Evolutionary conservation across 805 yeast species (phyloP), one percentile per base, ranked within the genome.

Genomic region (Yamadazyma sp.): DNA sequence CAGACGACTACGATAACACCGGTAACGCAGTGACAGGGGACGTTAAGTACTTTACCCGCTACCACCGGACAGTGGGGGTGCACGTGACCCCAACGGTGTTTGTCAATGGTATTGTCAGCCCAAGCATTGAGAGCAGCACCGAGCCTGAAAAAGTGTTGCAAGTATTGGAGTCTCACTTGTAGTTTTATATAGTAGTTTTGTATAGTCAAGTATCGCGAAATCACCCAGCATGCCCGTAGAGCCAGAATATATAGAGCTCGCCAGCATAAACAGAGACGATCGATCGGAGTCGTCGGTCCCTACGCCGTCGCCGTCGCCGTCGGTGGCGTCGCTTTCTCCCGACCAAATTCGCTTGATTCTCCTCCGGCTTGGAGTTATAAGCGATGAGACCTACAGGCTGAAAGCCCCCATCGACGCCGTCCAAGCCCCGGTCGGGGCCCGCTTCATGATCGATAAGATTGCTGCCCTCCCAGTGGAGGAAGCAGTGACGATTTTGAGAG

Each of bases 11-110:
- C 13, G 47, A 56, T 18, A 84, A 85, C 51, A 50, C 57, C 3
- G 91, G 93, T 7, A 82, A 80, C 48, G 66, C 57, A 5, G 70
- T 81, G 24, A 68, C 77, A 3, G 68, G 59, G 22, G 95, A 86
- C 52, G 50, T 84, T 44, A 88, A 86, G 62, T 82, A 81, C 50
- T 86, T 84, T 54, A 73, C 89, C 13, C 73, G 80, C 55, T 78
- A 77, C 54, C 80, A 78, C 37, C 74, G 96, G 55, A 86, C 85
- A 41, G 75, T 80, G 28, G 88, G 91, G 29, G 77, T 84, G 25
- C 95, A 88, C 54, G 81, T 84, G n/a, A 84, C 93, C 3, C 96
- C 96, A 14, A 81, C 93, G 4, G 84, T 85, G 10, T 58, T 74
- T 14, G 63, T 87, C 26, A 75, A 86, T 55, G 95, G 95, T 1